Base-by-base conservation (phyloP, 208 protist species). In the Wallacemonas sp. region DNA sequence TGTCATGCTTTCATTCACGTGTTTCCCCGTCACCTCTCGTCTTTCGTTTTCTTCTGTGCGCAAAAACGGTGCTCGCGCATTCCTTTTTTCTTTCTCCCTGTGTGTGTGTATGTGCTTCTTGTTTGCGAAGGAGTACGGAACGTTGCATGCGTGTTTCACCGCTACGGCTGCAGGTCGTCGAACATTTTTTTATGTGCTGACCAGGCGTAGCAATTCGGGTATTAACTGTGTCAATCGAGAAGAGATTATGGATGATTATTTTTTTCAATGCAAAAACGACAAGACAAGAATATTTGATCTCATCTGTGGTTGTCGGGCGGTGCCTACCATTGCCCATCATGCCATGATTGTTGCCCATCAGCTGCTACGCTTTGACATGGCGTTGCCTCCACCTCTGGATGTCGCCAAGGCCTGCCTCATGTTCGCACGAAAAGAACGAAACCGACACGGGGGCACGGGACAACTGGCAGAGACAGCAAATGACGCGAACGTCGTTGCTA, bases 371-470 rank as follows among this genome's bases (percentile, higher is more conserved):
- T 57, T 57, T n/a, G 50, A 57, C 27, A 63, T 26, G 19, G 46
- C n/a, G 24, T 41, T 57, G 6, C 50, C 50, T 3, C 50, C 26
- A 15, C 50, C 50, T 24, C 30, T 9, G 3, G 50, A 57, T 37
- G 52, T 89, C 44, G 63, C 84, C 26, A 64, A 61, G 15, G 83
- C 84, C 13, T 91, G 83, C 48, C 61, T 90, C 13, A 68, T 90
- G 3, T 89, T 78, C 45, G 70, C 89, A 19, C 42, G 82, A 0
- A 92, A 95, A 61, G 76, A 85, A 30, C 74, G 83, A 27, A 77
- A 83, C 22, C 63, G 41, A 61, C 27, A 53, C 15, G 33, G 33
- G 26, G 48, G 45, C 21, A 29, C 6, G 4, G 63, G 45, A 17
- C 24, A 53, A 19, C 3, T 55, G 13, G 68, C 57, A 22, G 50